phyloP scores from a whole-genome alignment of 2,329 filamentous ascomycete genomes.

The Trichoderma atrobrunneum region DNA sequence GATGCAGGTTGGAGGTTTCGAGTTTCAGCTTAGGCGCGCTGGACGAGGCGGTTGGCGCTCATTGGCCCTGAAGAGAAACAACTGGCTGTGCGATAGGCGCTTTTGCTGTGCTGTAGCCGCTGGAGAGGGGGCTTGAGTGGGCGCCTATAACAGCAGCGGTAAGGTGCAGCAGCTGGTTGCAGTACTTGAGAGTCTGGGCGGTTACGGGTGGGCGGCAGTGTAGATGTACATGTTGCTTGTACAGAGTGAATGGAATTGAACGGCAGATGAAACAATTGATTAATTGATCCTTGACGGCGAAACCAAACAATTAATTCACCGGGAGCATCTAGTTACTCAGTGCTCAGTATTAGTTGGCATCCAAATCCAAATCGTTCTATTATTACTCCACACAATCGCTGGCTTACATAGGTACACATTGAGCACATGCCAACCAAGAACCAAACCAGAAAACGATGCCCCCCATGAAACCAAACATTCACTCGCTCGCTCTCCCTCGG shows the following conservation, averaged over 20 bases:
- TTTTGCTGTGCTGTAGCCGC: slow-evolving; percentile 1
- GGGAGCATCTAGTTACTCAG: not conserved
- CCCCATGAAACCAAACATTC: not conserved
- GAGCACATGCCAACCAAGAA: not conserved
- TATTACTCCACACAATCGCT: not conserved
- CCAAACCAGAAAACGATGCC: not conserved
- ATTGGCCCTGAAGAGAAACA: slow-evolving; percentile 23
- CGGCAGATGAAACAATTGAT: not conserved
- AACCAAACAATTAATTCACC: not conserved
- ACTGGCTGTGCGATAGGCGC: not conserved
- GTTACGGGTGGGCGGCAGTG: not conserved
- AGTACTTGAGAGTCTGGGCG: not conserved
- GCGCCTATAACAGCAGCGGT: not conserved
- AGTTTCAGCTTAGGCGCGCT: slow-evolving; percentile 29
- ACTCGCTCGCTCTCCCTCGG: not conserved
- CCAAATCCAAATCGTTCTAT: too few species aligned
- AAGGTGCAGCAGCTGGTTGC: not conserved
- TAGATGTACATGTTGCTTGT: not conserved
- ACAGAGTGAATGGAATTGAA: not conserved
- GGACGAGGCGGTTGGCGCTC: slow-evolving; percentile 15
- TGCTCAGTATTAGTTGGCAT: not conserved
- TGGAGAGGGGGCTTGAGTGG: not conserved
- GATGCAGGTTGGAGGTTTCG: slow-evolving; percentile 23
- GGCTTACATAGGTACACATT: not conserved
- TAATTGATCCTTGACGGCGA: not conserved